Conservation (phyloP, 139 green algal genomes). For the Chlamydomonas incerta region DNA sequence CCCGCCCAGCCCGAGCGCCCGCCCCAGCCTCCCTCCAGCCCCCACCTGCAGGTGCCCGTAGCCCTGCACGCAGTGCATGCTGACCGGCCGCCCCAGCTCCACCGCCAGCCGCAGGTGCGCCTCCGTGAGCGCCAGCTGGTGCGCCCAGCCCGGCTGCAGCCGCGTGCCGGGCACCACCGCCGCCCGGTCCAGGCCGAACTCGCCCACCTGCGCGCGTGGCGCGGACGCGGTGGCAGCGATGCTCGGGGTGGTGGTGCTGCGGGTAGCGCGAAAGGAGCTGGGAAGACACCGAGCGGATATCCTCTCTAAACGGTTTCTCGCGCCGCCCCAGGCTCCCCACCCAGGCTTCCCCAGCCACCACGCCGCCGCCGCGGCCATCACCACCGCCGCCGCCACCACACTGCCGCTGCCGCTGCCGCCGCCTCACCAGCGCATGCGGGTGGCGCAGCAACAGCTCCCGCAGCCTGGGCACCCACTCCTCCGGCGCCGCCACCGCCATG, state of each 20-base stretch:
- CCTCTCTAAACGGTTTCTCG: no score
- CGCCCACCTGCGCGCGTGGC: constrained; percentile 53
- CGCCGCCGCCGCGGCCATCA: no score
- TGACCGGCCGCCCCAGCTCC: constrained; percentile 66
- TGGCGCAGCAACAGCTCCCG: constrained; percentile 24
- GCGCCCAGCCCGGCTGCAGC: constrained; percentile 31
- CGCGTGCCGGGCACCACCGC: constrained; percentile 57
- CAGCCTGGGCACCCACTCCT: constrained; percentile 43
- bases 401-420: no score
- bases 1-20: no score
- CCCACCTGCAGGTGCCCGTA: constrained; percentile 44
- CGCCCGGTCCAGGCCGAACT: constrained; percentile 64
- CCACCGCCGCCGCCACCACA: no score
- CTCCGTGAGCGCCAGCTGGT: constrained; percentile 58
- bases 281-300: no score
- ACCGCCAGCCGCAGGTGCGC: constrained; percentile 67
- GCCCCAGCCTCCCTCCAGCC: no score
- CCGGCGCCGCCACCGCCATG: neutral
- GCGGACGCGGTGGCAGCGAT: no score
- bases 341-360: no score
- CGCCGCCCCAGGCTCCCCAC: no score
- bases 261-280: no score
- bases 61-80: constrained; percentile 72
- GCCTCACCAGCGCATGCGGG: constrained; percentile 6
- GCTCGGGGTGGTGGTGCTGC: no score